Conservation (phyloP, 805 yeast genomes). For the Yarrowia deformans region DNA sequence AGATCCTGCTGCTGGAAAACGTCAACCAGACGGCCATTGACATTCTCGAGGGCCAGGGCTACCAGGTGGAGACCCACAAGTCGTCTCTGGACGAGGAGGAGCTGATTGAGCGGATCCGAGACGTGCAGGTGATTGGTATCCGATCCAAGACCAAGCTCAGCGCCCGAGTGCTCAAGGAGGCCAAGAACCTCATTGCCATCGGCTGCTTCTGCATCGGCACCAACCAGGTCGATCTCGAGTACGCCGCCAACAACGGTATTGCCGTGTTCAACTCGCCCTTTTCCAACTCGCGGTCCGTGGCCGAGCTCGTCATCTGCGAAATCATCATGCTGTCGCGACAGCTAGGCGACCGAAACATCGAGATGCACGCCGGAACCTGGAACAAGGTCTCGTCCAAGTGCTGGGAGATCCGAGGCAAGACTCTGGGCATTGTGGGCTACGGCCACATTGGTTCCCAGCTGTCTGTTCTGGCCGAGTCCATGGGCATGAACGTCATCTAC, state of each 20-base stretch:
- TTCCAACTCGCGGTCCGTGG: slow-evolving; percentile 97
- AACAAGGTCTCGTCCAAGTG: slow-evolving; percentile 93
- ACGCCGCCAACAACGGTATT: slow-evolving; percentile 90
- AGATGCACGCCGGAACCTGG: slow-evolving; percentile 97
- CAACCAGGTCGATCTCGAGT: slow-evolving; percentile 93
- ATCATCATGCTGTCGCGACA: slow-evolving; percentile 94
- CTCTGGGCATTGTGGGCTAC: slow-evolving; percentile 95
- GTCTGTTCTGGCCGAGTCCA: slow-evolving; percentile 94
- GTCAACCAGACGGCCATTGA: slow-evolving; percentile 92
- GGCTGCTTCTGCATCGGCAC: slow-evolving; percentile 99
- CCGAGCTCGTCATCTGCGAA: slow-evolving; percentile 96
- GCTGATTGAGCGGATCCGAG: slow-evolving; percentile 89
- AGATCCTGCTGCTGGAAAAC: slow-evolving; percentile 87
- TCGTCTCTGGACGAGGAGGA: slow-evolving; percentile 90
- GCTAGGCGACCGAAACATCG: slow-evolving; percentile 94
- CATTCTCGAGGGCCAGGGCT: slow-evolving; percentile 87
- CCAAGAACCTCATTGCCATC: slow-evolving; percentile 85
- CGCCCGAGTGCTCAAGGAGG: slow-evolving; percentile 77
- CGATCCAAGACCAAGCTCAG: slow-evolving; percentile 95
- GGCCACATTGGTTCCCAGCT: slow-evolving; percentile 99
- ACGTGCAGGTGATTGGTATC: slow-evolving; percentile 96
- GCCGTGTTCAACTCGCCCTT: slow-evolving; percentile 98
- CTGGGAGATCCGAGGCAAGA: slow-evolving; percentile 99
- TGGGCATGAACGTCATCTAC: slow-evolving; percentile 96
- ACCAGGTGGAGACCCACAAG: slow-evolving; percentile 94